These are phyloP conservation scores for Spinacia oleracea DNA, from an alignment of 179 eudicot genomes.

Conservation along the genomic window DNA sequence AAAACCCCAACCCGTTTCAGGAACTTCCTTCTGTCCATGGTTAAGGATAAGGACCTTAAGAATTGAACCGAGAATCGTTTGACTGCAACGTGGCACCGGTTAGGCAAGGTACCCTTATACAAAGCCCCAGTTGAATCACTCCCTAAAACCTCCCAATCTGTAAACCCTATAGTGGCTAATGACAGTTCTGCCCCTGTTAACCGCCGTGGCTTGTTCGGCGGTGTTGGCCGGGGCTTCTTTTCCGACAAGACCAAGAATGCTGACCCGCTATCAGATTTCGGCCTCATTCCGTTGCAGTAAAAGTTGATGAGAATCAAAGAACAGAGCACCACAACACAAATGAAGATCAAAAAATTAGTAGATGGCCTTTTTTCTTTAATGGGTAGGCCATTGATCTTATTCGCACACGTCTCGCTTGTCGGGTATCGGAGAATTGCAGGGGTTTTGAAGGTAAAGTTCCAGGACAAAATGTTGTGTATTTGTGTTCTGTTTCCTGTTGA, in stretches of 20 bases:
- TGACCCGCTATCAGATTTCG: slow-evolving; percentile 7
- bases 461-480: slow-evolving; percentile 61
- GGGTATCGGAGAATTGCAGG: slow-evolving; percentile 58
- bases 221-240: slow-evolving; percentile 51
- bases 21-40: slow-evolving; percentile 45
- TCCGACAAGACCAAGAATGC: slow-evolving; percentile 33
- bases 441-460: slow-evolving; percentile 68
- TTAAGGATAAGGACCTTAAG: slow-evolving; percentile 32
- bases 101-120: slow-evolving; percentile 52
- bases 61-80: slow-evolving; percentile 55
- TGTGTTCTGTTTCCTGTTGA: slow-evolving; percentile 68
- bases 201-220: slow-evolving; percentile 64
- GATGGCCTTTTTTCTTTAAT: slow-evolving; percentile 42
- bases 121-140: slow-evolving; percentile 51
- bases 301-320: slow-evolving; percentile 39
- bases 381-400: slow-evolving; percentile 32
- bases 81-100: slow-evolving; percentile 59
- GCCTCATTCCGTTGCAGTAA: slow-evolving; percentile 43
- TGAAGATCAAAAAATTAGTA: slow-evolving; percentile 50
- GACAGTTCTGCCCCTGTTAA: slow-evolving; percentile 51
- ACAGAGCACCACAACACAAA: slow-evolving; percentile 53
- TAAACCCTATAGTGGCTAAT: slow-evolving; percentile 58
- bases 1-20: slow-evolving; percentile 46
- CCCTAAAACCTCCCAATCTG: slow-evolving; percentile 55
- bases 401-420: slow-evolving; percentile 47